These are phyloP conservation scores for Talaromyces sp. DNA, from an alignment of 2,329 filamentous ascomycete species.

Conservation along the genomic window DNA sequence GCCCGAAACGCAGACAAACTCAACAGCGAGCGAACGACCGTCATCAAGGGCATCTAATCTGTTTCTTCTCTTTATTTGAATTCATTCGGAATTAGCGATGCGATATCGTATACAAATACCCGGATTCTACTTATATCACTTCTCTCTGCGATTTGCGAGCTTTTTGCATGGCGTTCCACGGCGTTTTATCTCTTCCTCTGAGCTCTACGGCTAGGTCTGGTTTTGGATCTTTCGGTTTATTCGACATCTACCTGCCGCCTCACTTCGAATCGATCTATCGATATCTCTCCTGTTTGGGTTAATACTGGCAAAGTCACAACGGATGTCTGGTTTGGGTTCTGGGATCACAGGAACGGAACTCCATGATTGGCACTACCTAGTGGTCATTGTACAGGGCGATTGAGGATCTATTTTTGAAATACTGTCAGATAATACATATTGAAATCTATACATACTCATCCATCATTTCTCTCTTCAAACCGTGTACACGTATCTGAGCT, in stretches of 20 bases:
- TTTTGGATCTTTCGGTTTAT: not conserved
- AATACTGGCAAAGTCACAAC: not conserved
- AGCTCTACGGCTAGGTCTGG: not conserved
- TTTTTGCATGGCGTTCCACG: constrained; percentile 20
- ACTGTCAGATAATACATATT: constrained; percentile 2
- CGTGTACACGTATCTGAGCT: not conserved
- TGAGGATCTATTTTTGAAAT: not conserved
- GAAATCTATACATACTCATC: not conserved
- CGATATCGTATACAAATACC: constrained; percentile 9
- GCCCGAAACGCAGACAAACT: constrained; percentile 91
- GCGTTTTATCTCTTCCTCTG: constrained; percentile 4
- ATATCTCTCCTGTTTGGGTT: not conserved
- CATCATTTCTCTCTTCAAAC: not conserved
- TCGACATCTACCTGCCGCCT: not conserved
- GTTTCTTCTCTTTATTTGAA: not conserved
- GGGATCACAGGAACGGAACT: not conserved
- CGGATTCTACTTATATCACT: not conserved
- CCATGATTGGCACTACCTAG: not conserved
- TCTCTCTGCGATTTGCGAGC: constrained; percentile 15
- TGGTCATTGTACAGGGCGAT: not conserved
- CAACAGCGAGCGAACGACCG: constrained; percentile 87
- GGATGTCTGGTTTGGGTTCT: not conserved
- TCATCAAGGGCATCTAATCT: constrained; percentile 80
- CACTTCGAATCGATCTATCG: not conserved
- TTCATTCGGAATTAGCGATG: constrained; percentile 9